These are phyloP conservation scores for Physcia stellaris DNA, from an alignment of 495 filamentous ascomycete genomes.

Conservation along the genomic window DNA sequence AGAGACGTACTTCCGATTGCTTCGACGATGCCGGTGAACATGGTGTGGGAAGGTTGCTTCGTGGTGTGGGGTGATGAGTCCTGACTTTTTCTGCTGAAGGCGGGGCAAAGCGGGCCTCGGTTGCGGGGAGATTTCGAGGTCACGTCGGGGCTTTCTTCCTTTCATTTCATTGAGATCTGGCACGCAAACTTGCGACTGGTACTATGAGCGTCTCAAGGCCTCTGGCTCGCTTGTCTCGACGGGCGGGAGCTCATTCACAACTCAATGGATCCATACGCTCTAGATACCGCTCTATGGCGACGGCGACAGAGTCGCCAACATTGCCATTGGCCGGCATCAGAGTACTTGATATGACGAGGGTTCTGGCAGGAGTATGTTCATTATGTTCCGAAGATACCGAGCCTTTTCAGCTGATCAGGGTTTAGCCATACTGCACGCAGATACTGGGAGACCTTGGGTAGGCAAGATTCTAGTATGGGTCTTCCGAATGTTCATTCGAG, in stretches of 20 bases:
- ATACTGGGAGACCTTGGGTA: constrained; percentile 96
- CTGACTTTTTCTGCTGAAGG: too few species aligned
- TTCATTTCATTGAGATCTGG: too few species aligned
- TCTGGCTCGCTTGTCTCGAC: too few species aligned
- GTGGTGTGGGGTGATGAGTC: too few species aligned
- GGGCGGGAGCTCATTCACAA: too few species aligned
- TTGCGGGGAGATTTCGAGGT: neutral
- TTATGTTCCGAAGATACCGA: neutral
- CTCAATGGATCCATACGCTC: constrained; percentile 6
- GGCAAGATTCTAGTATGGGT: constrained; percentile 14
- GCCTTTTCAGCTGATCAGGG: constrained; percentile 5
- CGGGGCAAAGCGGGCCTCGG: constrained; percentile 2
- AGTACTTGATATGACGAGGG: constrained; percentile 92
- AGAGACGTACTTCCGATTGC: constrained; percentile 66
- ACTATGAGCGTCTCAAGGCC: too few species aligned
- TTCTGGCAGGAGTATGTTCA: constrained; percentile 75
- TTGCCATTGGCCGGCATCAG: constrained; percentile 71
- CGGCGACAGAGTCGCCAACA: constrained; percentile 15
- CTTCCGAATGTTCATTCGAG: too few species aligned
- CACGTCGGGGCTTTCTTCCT: too few species aligned
- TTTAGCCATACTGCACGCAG: constrained; percentile 90
- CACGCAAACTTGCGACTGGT: too few species aligned
- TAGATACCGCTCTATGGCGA: constrained; percentile 9
- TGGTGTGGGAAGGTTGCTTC: constrained; percentile 33
- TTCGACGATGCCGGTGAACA: constrained; percentile 98